phyloP scores from a whole-genome alignment of 176 grass and related monocot genomes.

The Oryza glaberrima region DNA sequence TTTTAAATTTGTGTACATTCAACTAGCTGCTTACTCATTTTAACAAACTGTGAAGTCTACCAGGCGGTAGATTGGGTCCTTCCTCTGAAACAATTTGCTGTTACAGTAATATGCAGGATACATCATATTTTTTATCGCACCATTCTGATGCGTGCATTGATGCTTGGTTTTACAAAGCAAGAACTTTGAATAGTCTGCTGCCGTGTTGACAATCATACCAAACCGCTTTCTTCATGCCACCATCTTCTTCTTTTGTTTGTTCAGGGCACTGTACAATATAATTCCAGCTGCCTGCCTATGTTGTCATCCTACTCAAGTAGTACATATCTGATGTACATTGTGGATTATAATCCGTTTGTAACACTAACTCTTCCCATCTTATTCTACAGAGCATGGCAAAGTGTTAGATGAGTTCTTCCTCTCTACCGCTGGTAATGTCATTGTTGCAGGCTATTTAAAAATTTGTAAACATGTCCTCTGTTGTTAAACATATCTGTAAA shows the following conservation, averaged over 20 bases:
- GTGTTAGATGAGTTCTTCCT: conserved; percentile 92
- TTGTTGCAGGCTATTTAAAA: neutral
- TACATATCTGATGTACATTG: neutral
- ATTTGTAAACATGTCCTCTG: neutral
- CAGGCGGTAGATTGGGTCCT: neutral
- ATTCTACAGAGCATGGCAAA: conserved; percentile 81
- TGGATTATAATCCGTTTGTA: conserved; percentile 29
- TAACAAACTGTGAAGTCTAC: neutral
- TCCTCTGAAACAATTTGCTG: conserved; percentile 12
- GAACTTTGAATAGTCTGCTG: neutral
- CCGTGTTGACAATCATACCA: neutral
- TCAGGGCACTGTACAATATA: neutral
- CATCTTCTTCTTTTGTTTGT: neutral
- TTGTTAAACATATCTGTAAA: conserved; percentile 15
- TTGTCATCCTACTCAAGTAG: neutral
- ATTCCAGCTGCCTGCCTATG: neutral
- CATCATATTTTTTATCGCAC: neutral
- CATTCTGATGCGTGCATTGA: neutral
- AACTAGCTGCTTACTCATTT: conserved; percentile 18
- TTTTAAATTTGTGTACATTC: neutral
- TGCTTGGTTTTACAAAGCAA: neutral
- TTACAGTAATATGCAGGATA: neutral
- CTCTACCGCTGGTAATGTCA: conserved; percentile 84
- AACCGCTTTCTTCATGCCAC: neutral
- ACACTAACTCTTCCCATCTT: conserved; percentile 19